A percentile compares a stretch with the other conserved stretches of the same genome.
Evolutionary conservation across 2,329 filamentous ascomycete genomes (phyloP).

Genomic region (Paramyrothecium roridum): DNA sequence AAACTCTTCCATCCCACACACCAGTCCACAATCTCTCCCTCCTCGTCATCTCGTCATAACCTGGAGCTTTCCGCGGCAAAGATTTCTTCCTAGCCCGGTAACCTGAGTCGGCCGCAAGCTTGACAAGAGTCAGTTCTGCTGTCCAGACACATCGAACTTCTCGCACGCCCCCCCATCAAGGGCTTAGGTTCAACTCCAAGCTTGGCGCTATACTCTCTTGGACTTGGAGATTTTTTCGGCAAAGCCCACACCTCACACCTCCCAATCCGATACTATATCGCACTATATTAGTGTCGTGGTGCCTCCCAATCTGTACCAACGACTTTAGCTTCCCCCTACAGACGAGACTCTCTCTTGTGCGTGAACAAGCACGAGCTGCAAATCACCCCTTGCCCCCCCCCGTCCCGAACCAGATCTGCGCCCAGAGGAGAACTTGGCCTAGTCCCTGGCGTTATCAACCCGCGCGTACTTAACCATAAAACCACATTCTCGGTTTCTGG

Average conservation of each 20-base stretch:
- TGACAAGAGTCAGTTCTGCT: not conserved
- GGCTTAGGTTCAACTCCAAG: constrained; percentile 21
- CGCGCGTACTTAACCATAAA: constrained; percentile 24
- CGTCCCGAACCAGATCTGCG: constrained; percentile 24
- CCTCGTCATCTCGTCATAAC: constrained; percentile 6
- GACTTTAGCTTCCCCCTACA: constrained; percentile 16
- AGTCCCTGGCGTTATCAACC: constrained; percentile 25
- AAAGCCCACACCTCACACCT: constrained; percentile 24
- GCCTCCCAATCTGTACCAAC: constrained; percentile 31
- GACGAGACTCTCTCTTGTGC: constrained; percentile 15
- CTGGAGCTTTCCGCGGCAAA: not conserved
- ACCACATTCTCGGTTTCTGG: constrained; percentile 16
- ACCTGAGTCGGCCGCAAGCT: not conserved
- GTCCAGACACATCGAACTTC: not conserved
- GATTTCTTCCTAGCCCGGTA: not conserved
- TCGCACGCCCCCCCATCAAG: constrained; percentile 11
- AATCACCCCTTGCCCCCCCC: constrained; percentile 23
- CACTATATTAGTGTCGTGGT: constrained; percentile 37
- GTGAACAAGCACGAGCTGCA: constrained; percentile 24
- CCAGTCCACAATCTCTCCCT: constrained; percentile 14
- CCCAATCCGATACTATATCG: constrained; percentile 27
- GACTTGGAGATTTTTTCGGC: constrained; percentile 25
- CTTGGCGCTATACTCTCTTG: constrained; percentile 31
- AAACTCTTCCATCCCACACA: constrained; percentile 27
- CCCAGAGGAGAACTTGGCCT: constrained; percentile 23